Conservation (phyloP, 495 filamentous ascomycete species). For the Aspergillus ellipticus region DNA sequence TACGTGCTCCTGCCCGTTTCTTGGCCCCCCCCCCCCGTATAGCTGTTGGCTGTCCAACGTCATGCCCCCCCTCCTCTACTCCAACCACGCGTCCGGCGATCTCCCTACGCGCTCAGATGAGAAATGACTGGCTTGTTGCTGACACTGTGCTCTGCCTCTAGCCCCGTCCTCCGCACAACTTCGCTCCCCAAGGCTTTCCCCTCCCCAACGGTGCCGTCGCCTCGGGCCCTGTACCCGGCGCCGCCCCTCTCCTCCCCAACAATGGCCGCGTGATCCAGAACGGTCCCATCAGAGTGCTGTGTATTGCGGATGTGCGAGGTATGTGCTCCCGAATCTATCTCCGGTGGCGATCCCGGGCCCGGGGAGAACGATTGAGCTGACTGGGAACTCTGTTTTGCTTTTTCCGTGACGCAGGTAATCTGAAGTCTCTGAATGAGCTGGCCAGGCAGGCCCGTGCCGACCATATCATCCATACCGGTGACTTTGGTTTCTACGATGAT, state of each 20-base stretch:
- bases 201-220: slow-evolving; percentile 42
- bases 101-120: slow-evolving; percentile 9
- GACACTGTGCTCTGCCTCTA: slow-evolving; percentile 18
- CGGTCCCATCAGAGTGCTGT: slow-evolving; percentile 80
- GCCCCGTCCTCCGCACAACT: slow-evolving; percentile 46
- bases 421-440: slow-evolving; percentile 92
- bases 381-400: slow-evolving; percentile 12
- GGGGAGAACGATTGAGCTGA: slow-evolving; percentile 10
- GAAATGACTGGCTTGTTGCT: slow-evolving; percentile 4
- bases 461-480: slow-evolving; percentile 96
- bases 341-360: background rate
- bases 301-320: slow-evolving; percentile 98
- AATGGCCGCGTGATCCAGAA: slow-evolving; percentile 77
- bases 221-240: slow-evolving; percentile 47
- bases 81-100: slow-evolving; percentile 14
- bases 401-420: slow-evolving; percentile 64
- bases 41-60: slow-evolving; percentile 20
- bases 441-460: slow-evolving; percentile 90
- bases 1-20: slow-evolving; percentile 31
- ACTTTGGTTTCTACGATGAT: slow-evolving; percentile 99
- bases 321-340: slow-evolving; percentile 20
- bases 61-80: slow-evolving; percentile 12
- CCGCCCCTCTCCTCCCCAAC: slow-evolving; percentile 57
- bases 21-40: slow-evolving; percentile 9
- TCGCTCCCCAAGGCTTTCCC: slow-evolving; percentile 48